phyloP scores from a whole-genome alignment of 441 rosid species.

The Arabidopsis lyrata region DNA sequence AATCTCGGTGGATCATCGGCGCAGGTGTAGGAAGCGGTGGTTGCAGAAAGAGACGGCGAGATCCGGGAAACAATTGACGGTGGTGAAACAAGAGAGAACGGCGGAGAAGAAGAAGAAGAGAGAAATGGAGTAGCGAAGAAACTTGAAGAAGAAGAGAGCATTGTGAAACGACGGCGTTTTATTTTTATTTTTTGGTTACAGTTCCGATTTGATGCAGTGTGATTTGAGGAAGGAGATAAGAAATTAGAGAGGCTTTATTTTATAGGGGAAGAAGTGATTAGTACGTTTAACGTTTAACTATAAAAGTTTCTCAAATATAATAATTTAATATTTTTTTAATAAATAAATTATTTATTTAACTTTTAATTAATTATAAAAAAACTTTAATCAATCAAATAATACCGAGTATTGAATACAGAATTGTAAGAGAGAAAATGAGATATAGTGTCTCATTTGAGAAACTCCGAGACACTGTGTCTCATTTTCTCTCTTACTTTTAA shows the following conservation, averaged over 20 bases:
- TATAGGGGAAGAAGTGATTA: constrained; percentile 23
- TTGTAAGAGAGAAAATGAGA: too few species aligned
- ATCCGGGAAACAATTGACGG: not conserved
- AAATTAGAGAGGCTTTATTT: constrained; percentile 12
- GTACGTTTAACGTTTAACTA: not conserved
- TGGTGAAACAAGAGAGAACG: constrained; percentile 17
- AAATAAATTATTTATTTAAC: too few species aligned
- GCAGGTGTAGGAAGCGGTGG: constrained; percentile 29
- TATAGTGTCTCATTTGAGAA: too few species aligned
- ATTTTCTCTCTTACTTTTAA: too few species aligned
- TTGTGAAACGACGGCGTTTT: constrained; percentile 26
- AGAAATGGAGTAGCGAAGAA: constrained; percentile 36
- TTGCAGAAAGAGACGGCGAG: constrained; percentile 27
- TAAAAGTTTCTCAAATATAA: too few species aligned
- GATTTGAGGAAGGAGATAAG: constrained; percentile 10
- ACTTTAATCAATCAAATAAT: too few species aligned
- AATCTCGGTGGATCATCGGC: constrained; percentile 23
- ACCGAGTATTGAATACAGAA: too few species aligned
- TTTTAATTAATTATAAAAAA: too few species aligned
- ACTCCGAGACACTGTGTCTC: too few species aligned
- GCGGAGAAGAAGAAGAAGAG: constrained; percentile 30
- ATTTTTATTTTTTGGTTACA: not conserved
- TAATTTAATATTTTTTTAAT: too few species aligned
- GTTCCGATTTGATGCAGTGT: constrained; percentile 8
- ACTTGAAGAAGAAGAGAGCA: constrained; percentile 44